Percentiles rank a stretch among this genome's conserved stretches.
phyloP scores from a whole-genome alignment of 805 yeast genomes.

The Saccharomycopsis fibuligera region DNA sequence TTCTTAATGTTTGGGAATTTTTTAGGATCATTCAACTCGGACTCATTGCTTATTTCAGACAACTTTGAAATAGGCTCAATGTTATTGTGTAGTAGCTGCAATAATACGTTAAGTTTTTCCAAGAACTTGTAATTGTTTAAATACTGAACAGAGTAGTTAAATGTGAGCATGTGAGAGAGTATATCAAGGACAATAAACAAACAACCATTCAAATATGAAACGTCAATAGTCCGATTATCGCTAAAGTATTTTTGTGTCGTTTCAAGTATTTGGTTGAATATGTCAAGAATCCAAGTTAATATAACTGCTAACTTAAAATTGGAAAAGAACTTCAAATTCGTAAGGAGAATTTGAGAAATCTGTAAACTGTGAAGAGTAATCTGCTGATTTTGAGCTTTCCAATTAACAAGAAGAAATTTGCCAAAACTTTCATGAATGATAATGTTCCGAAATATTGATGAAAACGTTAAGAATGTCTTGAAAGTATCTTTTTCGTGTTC shows the following conservation, averaged over 20 bases:
- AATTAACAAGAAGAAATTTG: slow-evolving; percentile 23
- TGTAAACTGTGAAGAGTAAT: slow-evolving; percentile 23
- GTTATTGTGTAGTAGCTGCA: slow-evolving; percentile 36
- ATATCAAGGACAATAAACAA: slow-evolving; percentile 32
- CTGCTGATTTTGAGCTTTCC: neutral
- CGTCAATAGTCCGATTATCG: neutral
- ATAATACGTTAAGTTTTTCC: slow-evolving; percentile 30
- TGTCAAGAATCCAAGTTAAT: slow-evolving; percentile 14
- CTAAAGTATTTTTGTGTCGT: neutral
- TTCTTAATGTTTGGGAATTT: slow-evolving; percentile 62
- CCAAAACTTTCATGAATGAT: slow-evolving; percentile 31
- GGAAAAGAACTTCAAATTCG: slow-evolving; percentile 23
- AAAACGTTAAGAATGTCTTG: slow-evolving; percentile 22
- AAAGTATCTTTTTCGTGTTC: slow-evolving; percentile 9
- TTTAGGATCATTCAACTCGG: slow-evolving; percentile 24
- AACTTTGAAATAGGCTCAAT: slow-evolving; percentile 26
- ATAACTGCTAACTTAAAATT: slow-evolving; percentile 8
- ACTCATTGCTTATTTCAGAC: slow-evolving; percentile 21
- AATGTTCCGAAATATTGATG: slow-evolving; percentile 25
- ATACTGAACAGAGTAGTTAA: slow-evolving; percentile 35
- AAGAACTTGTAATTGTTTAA: slow-evolving; percentile 36
- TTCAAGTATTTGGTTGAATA: neutral
- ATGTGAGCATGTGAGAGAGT: slow-evolving; percentile 36
- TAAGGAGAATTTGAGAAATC: slow-evolving; percentile 32
- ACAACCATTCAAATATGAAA: neutral